Conservation (phyloP, 2,329 filamentous ascomycete genomes). For the Penicillium vulpinum region DNA sequence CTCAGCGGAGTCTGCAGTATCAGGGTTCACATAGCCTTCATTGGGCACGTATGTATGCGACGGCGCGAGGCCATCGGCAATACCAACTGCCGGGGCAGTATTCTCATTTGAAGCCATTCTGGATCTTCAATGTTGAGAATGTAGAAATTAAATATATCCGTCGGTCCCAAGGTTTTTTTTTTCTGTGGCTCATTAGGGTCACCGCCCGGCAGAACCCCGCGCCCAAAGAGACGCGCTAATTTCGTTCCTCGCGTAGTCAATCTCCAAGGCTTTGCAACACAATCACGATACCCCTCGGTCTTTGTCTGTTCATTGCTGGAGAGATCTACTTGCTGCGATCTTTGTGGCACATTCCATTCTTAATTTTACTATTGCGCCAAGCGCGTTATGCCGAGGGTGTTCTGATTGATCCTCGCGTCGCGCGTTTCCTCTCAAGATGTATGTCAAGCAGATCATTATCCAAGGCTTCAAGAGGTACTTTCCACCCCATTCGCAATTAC, state of each 20-base stretch:
- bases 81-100: constrained; percentile 24
- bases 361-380: constrained; percentile 7
- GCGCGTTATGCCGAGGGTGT: constrained; percentile 34
- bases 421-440: constrained; percentile 62
- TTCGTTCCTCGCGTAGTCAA: constrained; percentile 21
- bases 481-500: neutral
- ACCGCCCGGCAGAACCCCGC: constrained; percentile 44
- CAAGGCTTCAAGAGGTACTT: constrained; percentile 97
- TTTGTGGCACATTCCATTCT: neutral
- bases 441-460: constrained; percentile 99
- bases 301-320: constrained; percentile 1
- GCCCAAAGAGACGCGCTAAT: constrained; percentile 28
- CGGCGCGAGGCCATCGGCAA: constrained; percentile 49
- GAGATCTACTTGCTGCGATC: neutral
- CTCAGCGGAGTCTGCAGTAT: constrained; percentile 34
- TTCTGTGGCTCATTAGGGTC: constrained; percentile 26
- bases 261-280: constrained; percentile 15
- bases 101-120: constrained; percentile 30
- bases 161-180: constrained; percentile 23
- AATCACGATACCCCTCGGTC: constrained; percentile 2
- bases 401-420: constrained; percentile 30
- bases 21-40: constrained; percentile 48
- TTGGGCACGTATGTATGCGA: constrained; percentile 53
- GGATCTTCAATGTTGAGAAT: constrained; percentile 10
- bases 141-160: constrained; percentile 1